Evolutionary conservation across 805 yeast species (phyloP).

Genomic region (Monosporozyma yasuniensis): DNA sequence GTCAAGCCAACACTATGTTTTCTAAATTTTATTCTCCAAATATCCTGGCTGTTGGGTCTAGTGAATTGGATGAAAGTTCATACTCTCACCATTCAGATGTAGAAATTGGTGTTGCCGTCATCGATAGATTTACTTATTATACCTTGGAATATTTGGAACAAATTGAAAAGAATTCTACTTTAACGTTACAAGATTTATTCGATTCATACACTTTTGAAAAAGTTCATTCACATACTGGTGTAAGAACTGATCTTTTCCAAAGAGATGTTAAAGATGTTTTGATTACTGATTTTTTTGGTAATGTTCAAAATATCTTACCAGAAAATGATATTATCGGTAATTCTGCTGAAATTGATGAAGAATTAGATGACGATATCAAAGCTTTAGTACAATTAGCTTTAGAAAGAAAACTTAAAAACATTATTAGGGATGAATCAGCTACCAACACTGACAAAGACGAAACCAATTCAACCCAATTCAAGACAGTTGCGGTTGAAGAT

Average conservation of each 20-base stretch:
- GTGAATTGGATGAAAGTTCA: constrained; percentile 77
- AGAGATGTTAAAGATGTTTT: constrained; percentile 55
- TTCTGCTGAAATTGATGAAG: neutral
- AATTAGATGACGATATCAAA: neutral
- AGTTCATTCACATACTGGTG: constrained; percentile 91
- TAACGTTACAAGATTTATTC: constrained; percentile 75
- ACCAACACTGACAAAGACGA: neutral
- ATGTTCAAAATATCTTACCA: constrained; percentile 70
- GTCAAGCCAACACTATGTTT: constrained; percentile 98
- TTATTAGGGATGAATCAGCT: neutral
- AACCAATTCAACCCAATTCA: neutral
- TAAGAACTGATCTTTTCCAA: constrained; percentile 67
- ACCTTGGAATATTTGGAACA: constrained; percentile 81
- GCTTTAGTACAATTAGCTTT: neutral
- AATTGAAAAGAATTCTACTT: constrained; percentile 63
- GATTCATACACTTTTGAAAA: constrained; percentile 75
- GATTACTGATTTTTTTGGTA: constrained; percentile 91
- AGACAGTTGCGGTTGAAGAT: neutral
- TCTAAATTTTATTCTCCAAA: constrained; percentile 87
- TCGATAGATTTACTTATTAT: constrained; percentile 90
- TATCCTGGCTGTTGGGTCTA: constrained; percentile 85
- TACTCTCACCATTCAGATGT: constrained; percentile 94
- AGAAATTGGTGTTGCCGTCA: constrained; percentile 95
- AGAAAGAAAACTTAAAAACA: neutral
- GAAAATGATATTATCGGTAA: constrained; percentile 28